A percentile compares a stretch with the other conserved stretches of the same genome.
These are phyloP conservation scores for Hibiscus syriacus DNA, from an alignment of 345 rosid genomes.

Conservation along the genomic window DNA sequence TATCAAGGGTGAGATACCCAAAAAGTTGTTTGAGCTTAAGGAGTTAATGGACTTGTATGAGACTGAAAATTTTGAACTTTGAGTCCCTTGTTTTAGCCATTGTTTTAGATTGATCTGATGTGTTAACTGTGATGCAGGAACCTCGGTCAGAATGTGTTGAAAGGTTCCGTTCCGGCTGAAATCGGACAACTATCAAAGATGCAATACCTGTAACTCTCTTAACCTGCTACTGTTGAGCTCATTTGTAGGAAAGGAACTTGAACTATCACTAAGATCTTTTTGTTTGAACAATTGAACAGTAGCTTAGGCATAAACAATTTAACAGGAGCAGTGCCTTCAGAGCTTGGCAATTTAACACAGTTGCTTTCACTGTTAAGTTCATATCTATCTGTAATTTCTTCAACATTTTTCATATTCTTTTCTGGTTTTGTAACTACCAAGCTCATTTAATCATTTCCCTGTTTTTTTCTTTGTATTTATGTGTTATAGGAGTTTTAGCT, in stretches of 20 bases:
- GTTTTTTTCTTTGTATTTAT: not conserved
- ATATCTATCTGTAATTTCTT: not conserved
- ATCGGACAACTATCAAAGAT: slow-evolving; percentile 36
- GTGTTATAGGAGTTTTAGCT: slow-evolving; percentile 44
- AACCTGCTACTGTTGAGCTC: no score
- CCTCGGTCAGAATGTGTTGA: slow-evolving; percentile 43
- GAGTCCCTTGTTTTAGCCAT: not conserved
- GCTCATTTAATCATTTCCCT: not conserved
- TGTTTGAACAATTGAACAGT: slow-evolving; percentile 28
- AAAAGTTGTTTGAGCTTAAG: slow-evolving; percentile 38
- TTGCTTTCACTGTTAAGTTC: slow-evolving; percentile 44
- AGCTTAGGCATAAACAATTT: slow-evolving; percentile 59
- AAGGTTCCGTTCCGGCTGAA: slow-evolving; percentile 42
- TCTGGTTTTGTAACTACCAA: not conserved
- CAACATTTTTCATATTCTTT: not conserved
- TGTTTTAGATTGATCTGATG: not conserved
- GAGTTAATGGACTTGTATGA: slow-evolving; percentile 43
- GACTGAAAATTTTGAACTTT: not conserved
- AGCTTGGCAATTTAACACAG: slow-evolving; percentile 47
- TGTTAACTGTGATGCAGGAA: slow-evolving; percentile 27
- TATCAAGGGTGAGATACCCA: slow-evolving; percentile 42
- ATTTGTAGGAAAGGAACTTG: not conserved
- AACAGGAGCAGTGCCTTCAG: slow-evolving; percentile 39
- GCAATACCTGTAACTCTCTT: slow-evolving; percentile 43
- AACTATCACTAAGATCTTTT: not conserved